phyloP scores from a whole-genome alignment of 371 early-diverging fungal species.

The Mortierella sp. region DNA sequence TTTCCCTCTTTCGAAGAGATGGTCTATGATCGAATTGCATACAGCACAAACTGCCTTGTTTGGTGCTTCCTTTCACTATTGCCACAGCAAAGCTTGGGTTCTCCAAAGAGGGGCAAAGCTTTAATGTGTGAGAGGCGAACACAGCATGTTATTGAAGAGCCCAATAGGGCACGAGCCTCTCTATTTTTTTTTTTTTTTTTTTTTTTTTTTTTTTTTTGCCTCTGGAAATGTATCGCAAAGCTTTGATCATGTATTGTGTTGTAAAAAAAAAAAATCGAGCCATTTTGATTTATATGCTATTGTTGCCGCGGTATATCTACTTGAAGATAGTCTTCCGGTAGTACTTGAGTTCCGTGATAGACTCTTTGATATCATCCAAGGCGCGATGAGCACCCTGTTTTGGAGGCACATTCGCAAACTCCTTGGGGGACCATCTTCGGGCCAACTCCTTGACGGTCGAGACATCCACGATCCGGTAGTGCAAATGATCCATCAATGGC shows the following conservation, averaged over 20 bases:
- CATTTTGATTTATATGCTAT: background rate
- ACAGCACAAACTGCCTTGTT: too few relatives aligned
- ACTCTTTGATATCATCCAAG: slow-evolving; percentile 91
- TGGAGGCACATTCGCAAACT: slow-evolving; percentile 55
- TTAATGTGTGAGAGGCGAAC: too few relatives aligned
- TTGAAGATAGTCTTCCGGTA: slow-evolving; percentile 72
- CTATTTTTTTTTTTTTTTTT: too few relatives aligned
- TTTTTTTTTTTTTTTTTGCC: too few relatives aligned
- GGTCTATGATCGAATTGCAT: background rate
- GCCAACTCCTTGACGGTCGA: slow-evolving; percentile 91
- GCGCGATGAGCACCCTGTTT: slow-evolving; percentile 72
- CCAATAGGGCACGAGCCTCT: too few relatives aligned
- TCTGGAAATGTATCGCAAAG: too few relatives aligned
- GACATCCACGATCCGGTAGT: slow-evolving; percentile 93
- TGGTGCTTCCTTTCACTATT: too few relatives aligned
- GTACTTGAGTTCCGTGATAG: slow-evolving; percentile 86
- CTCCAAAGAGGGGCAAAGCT: too few relatives aligned
- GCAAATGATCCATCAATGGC: slow-evolving; percentile 76
- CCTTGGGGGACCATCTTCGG: slow-evolving; percentile 76
- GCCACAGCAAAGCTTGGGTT: too few relatives aligned
- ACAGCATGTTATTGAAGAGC: too few relatives aligned
- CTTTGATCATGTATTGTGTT: background rate
- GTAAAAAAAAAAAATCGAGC: background rate
- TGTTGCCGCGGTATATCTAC: slow-evolving; percentile 6
- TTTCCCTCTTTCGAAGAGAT: too few relatives aligned